Percentiles rank a stretch among this genome's conserved stretches.
These are phyloP conservation scores for Sporothrix dimorphospora DNA, from an alignment of 2,329 filamentous ascomycete genomes.

Conservation along the genomic window DNA sequence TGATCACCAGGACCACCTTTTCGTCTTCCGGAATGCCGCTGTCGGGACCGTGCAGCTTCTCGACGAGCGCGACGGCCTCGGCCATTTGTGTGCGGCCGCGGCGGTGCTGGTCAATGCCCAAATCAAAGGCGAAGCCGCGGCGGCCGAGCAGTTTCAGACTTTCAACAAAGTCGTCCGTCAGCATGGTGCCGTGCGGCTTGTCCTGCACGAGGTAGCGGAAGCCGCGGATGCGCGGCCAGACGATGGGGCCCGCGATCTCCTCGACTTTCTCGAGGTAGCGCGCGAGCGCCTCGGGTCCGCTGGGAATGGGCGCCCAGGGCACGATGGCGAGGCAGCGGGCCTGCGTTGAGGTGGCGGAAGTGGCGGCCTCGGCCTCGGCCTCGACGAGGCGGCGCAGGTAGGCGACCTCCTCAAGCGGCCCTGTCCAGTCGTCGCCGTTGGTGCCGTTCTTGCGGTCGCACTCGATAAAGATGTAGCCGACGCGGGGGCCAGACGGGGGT, in stretches of 20 bases:
- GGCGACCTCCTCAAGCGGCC: slow-evolving; percentile 71
- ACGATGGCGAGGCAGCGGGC: slow-evolving; percentile 70
- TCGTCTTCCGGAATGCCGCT: slow-evolving; percentile 58
- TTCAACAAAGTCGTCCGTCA: slow-evolving; percentile 66
- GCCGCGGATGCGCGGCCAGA: slow-evolving; percentile 72
- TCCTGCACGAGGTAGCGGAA: slow-evolving; percentile 85
- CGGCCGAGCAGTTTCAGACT: slow-evolving; percentile 66
- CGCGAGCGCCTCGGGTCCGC: slow-evolving; percentile 61
- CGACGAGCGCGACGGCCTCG: slow-evolving; percentile 71
- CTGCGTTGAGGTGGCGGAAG: slow-evolving; percentile 45
- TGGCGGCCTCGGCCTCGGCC: slow-evolving; percentile 51
- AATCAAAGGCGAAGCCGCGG: slow-evolving; percentile 72
- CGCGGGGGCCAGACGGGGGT: slow-evolving; percentile 45
- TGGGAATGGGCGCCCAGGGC: slow-evolving; percentile 82
- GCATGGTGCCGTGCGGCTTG: slow-evolving; percentile 67
- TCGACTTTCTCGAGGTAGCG: slow-evolving; percentile 67
- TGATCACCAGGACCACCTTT: slow-evolving; percentile 69
- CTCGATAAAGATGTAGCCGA: slow-evolving; percentile 83
- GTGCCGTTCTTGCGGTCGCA: slow-evolving; percentile 72
- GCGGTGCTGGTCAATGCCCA: slow-evolving; percentile 80
- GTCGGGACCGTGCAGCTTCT: slow-evolving; percentile 59
- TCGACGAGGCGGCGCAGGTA: slow-evolving; percentile 69
- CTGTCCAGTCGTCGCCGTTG: slow-evolving; percentile 62
- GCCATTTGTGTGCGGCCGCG: slow-evolving; percentile 74
- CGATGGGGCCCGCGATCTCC: slow-evolving; percentile 62